Evolutionary conservation across 106 monocot species (phyloP).

Genomic region (Allium cepa): DNA sequence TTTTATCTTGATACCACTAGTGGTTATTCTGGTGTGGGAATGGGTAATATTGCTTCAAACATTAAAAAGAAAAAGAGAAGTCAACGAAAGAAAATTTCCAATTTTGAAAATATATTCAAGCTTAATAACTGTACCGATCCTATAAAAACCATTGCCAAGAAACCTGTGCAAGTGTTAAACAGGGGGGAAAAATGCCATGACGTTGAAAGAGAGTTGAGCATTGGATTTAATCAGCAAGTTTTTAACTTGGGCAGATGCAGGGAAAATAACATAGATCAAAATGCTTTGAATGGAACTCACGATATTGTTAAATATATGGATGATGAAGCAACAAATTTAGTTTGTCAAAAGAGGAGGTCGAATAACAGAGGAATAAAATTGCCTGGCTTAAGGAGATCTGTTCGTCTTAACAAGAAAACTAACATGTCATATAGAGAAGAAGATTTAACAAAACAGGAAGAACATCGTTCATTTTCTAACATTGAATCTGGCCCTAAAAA

Average conservation of each 20-base stretch:
- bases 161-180: constrained; percentile 4
- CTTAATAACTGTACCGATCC: not conserved
- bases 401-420: constrained; percentile 5
- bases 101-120: not conserved
- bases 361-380: not conserved
- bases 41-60: constrained; percentile 1
- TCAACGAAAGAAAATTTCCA: constrained; percentile 3
- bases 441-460: not conserved
- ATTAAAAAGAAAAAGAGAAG: constrained; percentile 1
- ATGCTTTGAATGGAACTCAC: not conserved
- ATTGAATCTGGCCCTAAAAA: not conserved
- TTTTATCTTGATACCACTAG: constrained; percentile 5
- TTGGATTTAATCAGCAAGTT: not conserved
- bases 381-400: constrained; percentile 1
- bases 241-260: not conserved
- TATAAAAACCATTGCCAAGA: not conserved
- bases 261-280: too few relatives aligned
- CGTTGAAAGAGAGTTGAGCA: not conserved
- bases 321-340: constrained; percentile 6
- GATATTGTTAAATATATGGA: not conserved
- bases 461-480: not conserved
- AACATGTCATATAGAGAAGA: not conserved
- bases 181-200: not conserved
- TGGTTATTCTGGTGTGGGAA: not conserved
- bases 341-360: not conserved